These are phyloP conservation scores for Diplodia mutila DNA, from an alignment of 2,329 filamentous ascomycete species.

Conservation along the genomic window DNA sequence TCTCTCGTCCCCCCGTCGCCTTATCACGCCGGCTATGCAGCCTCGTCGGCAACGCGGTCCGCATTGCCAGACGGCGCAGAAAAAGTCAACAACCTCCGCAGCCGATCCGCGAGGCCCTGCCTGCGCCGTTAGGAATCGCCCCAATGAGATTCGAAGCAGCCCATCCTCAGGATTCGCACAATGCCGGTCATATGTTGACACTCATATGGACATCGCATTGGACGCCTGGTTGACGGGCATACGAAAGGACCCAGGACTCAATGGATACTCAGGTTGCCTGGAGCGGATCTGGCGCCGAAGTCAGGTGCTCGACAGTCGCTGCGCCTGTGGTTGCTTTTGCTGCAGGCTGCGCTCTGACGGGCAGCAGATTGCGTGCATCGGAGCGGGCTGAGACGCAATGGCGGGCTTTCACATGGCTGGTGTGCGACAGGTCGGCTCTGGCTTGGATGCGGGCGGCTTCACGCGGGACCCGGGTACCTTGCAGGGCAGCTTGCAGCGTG, in stretches of 20 bases:
- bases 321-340: constrained; percentile 6
- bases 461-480: constrained; percentile 18
- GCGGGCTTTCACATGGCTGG: constrained; percentile 1
- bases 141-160: too few relatives aligned
- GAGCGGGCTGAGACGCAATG: neutral
- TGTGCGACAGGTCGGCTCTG: constrained; percentile 3
- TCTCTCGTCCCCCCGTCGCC: neutral
- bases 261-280: too few relatives aligned
- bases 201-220: too few relatives aligned
- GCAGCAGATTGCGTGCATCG: constrained; percentile 13
- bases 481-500: constrained; percentile 3
- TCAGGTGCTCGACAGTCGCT: constrained; percentile 15
- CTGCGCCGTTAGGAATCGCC: too few relatives aligned
- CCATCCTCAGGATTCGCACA: too few relatives aligned
- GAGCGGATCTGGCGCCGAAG: too few relatives aligned
- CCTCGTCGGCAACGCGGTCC: neutral
- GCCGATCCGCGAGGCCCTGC: neutral
- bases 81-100: neutral
- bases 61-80: neutral
- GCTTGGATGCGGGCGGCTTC: neutral
- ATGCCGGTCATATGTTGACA: too few relatives aligned
- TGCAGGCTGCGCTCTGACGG: constrained; percentile 17
- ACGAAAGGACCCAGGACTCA: too few relatives aligned
- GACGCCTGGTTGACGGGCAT: too few relatives aligned
- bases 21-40: neutral